Percentiles rank a stretch among this genome's conserved stretches.
Conservation (phyloP, 768 basidiomycete species). For the Rhodosporidiobolus odoratus region DNA sequence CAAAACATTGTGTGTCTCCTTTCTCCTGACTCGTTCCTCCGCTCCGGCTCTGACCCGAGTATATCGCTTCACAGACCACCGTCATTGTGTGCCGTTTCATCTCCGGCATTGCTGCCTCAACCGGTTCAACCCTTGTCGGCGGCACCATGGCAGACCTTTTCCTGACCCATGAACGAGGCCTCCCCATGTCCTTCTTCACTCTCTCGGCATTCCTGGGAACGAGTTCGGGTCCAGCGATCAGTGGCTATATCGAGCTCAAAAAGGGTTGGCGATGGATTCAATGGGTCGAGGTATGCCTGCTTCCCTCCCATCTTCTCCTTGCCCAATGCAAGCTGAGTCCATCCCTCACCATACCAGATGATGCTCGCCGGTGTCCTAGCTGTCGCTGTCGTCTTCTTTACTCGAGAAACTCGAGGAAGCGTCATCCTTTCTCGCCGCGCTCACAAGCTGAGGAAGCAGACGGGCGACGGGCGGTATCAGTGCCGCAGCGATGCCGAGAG, state of each 20-base stretch:
- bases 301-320: background rate
- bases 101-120: constrained; percentile 43
- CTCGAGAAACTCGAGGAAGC: constrained; percentile 68
- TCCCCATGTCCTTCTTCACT: constrained; percentile 56
- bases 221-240: constrained; percentile 60
- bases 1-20: constrained; percentile 42
- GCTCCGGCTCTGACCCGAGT: background rate
- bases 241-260: constrained; percentile 55
- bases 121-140: constrained; percentile 47
- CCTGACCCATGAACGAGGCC: constrained; percentile 42
- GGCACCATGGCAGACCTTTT: constrained; percentile 49
- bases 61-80: constrained; percentile 20
- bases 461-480: constrained; percentile 60
- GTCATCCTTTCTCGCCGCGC: constrained; percentile 67
- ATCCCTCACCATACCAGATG: background rate
- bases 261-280: constrained; percentile 67
- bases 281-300: constrained; percentile 28
- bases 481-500: constrained; percentile 65
- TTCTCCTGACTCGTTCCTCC: background rate
- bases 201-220: constrained; percentile 58
- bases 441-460: constrained; percentile 59
- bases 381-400: constrained; percentile 54
- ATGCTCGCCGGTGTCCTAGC: constrained; percentile 58
- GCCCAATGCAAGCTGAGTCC: background rate
- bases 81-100: constrained; percentile 46